Conservation (phyloP, 495 filamentous ascomycete genomes). For the Amphirosellinia nigrospora region DNA sequence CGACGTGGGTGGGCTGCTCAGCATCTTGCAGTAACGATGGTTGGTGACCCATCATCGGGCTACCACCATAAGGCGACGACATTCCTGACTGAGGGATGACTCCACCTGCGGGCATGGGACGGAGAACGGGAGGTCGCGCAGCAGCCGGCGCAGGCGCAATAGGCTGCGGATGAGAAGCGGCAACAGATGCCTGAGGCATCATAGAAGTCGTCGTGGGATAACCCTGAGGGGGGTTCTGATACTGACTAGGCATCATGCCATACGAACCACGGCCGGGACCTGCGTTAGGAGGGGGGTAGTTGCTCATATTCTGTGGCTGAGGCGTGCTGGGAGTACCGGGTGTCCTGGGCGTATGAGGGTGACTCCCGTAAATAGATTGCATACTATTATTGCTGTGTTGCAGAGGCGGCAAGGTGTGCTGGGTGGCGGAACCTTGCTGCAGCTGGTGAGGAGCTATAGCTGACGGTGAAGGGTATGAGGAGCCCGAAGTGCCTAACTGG, state of each 20-base stretch:
- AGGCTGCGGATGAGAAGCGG: constrained; percentile 71
- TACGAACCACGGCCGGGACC: constrained; percentile 60
- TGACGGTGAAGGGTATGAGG: constrained; percentile 54
- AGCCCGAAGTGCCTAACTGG: constrained; percentile 41
- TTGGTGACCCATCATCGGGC: constrained; percentile 49
- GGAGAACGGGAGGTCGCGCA: constrained; percentile 61
- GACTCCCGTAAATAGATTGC: constrained; percentile 63
- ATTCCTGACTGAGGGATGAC: constrained; percentile 58
- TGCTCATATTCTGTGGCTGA: constrained; percentile 65
- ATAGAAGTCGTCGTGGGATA: constrained; percentile 68
- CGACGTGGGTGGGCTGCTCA: constrained; percentile 81
- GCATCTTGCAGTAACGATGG: constrained; percentile 50
- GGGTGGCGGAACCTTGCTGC: constrained; percentile 59
- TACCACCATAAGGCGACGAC: constrained; percentile 56
- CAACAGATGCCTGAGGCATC: constrained; percentile 68
- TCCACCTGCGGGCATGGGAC: constrained; percentile 69
- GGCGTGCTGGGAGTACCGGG: constrained; percentile 67
- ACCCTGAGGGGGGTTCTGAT: constrained; percentile 61
- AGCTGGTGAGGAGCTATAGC: constrained; percentile 64
- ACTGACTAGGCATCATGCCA: constrained; percentile 54
- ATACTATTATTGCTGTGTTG: constrained; percentile 70
- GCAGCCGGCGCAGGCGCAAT: constrained; percentile 73
- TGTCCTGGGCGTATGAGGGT: constrained; percentile 67
- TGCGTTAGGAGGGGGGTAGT: constrained; percentile 63
- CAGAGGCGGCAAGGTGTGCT: constrained; percentile 74